Evolutionary conservation across 2,329 filamentous ascomycete species (phyloP).

Genomic region (Capronia coronata): DNA sequence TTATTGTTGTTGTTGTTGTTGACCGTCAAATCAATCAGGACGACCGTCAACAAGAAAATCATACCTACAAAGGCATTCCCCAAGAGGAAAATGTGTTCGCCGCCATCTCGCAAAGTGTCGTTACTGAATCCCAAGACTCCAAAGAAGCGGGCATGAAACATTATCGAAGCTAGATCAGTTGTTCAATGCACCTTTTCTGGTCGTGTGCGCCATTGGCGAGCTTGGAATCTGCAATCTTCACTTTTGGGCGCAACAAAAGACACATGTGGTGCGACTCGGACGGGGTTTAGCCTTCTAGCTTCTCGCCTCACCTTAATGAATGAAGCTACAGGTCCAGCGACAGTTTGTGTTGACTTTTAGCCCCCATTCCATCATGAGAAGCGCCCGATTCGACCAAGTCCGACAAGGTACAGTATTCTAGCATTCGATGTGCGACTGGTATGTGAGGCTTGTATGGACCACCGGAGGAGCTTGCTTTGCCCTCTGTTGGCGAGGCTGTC

Average conservation of each 20-base stretch:
- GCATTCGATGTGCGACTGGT: no score
- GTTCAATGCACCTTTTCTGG: background rate
- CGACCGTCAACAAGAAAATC: background rate
- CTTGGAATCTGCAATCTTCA: background rate
- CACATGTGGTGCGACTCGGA: background rate
- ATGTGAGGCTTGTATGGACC: constrained; percentile 3
- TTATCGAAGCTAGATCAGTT: background rate
- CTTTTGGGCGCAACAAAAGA: background rate
- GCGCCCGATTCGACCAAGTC: background rate
- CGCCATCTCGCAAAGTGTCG: no score
- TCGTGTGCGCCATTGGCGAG: background rate
- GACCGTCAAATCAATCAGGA: background rate
- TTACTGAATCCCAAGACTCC: no score
- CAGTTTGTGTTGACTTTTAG: background rate
- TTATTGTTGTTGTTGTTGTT: no score
- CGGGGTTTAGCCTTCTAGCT: background rate
- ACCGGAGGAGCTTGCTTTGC: background rate
- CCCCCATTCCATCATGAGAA: constrained; percentile 1
- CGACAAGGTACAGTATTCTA: no score
- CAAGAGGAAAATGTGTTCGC: no score
- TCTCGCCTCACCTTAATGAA: constrained; percentile 19
- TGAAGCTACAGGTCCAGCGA: constrained; percentile 3
- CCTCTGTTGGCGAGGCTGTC: constrained; percentile 19
- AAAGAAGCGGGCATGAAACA: no score
- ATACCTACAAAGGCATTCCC: no score